phyloP scores from a whole-genome alignment of 1,284 basidiomycete species.

The Rhodofomes roseus region DNA sequence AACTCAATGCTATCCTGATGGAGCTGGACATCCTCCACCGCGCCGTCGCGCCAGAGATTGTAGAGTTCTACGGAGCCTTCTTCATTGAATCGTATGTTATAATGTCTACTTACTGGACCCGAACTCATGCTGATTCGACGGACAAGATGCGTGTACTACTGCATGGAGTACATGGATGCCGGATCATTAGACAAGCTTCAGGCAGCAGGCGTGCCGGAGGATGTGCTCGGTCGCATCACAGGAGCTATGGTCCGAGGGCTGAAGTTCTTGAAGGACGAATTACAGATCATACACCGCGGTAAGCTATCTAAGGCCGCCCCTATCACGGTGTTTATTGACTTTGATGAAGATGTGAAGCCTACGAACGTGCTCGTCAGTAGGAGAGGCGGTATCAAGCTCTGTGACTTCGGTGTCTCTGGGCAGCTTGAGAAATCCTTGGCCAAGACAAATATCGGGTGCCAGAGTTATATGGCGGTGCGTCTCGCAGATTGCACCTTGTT shows the following conservation, averaged over 20 bases:
- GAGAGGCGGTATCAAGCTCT: constrained; percentile 90
- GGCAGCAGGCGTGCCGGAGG: constrained; percentile 72
- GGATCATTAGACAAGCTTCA: constrained; percentile 89
- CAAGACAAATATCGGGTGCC: constrained; percentile 98
- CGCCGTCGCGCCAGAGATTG: constrained; percentile 87
- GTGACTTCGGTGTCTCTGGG: constrained; percentile 97
- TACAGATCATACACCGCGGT: constrained; percentile 97
- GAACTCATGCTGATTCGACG: background rate
- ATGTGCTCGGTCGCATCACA: constrained; percentile 84
- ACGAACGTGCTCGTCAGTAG: constrained; percentile 94
- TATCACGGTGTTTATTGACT: background rate
- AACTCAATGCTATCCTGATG: constrained; percentile 96
- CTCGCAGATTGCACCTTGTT: background rate
- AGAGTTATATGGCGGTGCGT: constrained; percentile 95
- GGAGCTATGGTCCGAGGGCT: constrained; percentile 86
- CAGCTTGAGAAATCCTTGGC: constrained; percentile 95
- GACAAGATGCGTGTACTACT: constrained; percentile 77
- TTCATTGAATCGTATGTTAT: constrained; percentile 91
- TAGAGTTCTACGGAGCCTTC: constrained; percentile 99
- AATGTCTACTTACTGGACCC: background rate
- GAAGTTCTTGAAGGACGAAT: constrained; percentile 92
- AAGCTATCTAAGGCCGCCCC: constrained; percentile 22
- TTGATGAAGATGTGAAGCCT: constrained; percentile 82
- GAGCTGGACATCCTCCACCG: constrained; percentile 97
- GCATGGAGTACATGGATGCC: constrained; percentile 99